Conservation (phyloP, 352 stramenopile genomes). For the Globisporangium paddicum region DNA sequence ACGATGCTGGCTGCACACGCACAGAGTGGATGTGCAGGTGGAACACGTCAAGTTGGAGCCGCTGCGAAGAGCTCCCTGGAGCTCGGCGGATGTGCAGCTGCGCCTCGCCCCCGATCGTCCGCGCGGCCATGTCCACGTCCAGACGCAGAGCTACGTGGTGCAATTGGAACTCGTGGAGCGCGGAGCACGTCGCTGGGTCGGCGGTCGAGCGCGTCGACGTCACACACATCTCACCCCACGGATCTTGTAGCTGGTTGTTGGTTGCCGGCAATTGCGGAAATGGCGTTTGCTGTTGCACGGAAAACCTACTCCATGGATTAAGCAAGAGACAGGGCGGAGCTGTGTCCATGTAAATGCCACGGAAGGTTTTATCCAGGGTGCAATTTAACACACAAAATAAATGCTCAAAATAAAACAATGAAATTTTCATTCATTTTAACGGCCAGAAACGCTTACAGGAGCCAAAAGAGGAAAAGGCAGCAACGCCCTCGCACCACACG, state of each 20-base stretch:
- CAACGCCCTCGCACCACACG: constrained; percentile 44
- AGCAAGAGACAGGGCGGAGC: too few species aligned
- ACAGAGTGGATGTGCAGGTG: constrained; percentile 50
- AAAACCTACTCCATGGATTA: too few species aligned
- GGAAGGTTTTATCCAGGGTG: too few species aligned
- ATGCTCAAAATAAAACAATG: too few species aligned
- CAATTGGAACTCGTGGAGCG: constrained; percentile 43
- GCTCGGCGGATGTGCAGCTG: constrained; percentile 34
- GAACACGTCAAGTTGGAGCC: constrained; percentile 57
- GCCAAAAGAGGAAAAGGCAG: too few species aligned
- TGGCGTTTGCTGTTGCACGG: too few species aligned
- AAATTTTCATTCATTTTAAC: too few species aligned
- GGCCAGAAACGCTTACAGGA: too few species aligned
- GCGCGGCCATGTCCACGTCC: constrained; percentile 36
- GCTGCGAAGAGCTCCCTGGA: not conserved
- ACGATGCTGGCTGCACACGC: not conserved
- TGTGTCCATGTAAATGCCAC: too few species aligned
- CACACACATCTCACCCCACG: constrained; percentile 3
- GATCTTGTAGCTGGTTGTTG: not conserved
- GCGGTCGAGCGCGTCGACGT: not conserved
- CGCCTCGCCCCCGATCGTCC: constrained; percentile 24
- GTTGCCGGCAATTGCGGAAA: not conserved
- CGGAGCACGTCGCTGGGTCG: constrained; percentile 66
- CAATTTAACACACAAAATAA: too few species aligned
- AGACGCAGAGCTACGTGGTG: constrained; percentile 46